These are phyloP conservation scores for Umbelopsis isabellina DNA, from an alignment of 192 early-diverging fungal genomes.

Conservation along the genomic window DNA sequence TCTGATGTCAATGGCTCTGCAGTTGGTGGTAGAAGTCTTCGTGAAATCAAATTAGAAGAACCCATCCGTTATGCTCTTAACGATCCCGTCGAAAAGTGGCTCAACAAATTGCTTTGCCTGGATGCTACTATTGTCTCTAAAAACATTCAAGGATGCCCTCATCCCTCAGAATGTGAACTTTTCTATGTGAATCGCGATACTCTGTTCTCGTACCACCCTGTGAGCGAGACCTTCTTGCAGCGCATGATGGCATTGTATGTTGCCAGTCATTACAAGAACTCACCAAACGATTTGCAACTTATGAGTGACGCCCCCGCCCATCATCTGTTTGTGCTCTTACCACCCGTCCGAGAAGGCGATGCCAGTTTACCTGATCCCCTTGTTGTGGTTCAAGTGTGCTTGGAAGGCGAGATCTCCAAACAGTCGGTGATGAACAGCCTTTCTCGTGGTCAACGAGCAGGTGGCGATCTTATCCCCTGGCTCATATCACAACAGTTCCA, in stretches of 20 bases:
- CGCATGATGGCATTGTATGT: constrained; percentile 98
- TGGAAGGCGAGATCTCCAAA: constrained; percentile 95
- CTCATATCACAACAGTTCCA: constrained; percentile 92
- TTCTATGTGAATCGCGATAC: constrained; percentile 98
- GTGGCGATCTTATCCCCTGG: constrained; percentile 98
- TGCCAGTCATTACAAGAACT: constrained; percentile 99
- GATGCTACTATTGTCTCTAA: constrained; percentile 78
- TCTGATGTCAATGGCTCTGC: constrained; percentile 29
- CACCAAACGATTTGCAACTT: constrained; percentile 96
- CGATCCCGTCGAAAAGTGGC: constrained; percentile 93
- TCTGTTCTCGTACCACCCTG: constrained; percentile 97
- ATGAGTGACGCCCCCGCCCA: constrained; percentile 98
- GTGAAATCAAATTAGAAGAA: constrained; percentile 91
- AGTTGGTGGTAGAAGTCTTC: constrained; percentile 69
- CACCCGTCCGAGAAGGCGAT: constrained; percentile 76
- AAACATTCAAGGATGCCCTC: constrained; percentile 84
- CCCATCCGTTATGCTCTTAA: constrained; percentile 91
- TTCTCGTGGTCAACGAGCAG: constrained; percentile 80
- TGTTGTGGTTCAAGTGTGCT: constrained; percentile 82
- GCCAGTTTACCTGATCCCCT: constrained; percentile 89
- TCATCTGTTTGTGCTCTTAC: constrained; percentile 94
- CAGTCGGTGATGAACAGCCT: constrained; percentile 83
- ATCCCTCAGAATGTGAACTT: constrained; percentile 92
- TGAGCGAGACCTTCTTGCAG: constrained; percentile 95
- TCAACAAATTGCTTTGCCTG: constrained; percentile 93